A percentile compares a stretch with the other conserved stretches of the same genome.
These are phyloP conservation scores for Sclerotinia spermophila DNA, from an alignment of 2,329 filamentous ascomycete species.

Conservation along the genomic window DNA sequence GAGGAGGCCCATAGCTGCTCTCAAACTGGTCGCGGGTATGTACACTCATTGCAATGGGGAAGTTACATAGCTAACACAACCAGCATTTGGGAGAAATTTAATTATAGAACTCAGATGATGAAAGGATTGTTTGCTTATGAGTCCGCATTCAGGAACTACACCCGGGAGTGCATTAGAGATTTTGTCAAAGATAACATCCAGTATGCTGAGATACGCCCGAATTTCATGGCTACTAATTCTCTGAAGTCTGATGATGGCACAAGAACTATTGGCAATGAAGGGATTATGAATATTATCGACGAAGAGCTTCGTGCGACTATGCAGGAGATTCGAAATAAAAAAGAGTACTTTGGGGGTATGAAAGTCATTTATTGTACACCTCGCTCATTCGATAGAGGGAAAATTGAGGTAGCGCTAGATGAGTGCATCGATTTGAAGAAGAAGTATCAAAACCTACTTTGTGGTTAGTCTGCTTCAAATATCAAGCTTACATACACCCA, in stretches of 20 bases:
- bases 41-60: constrained; percentile 13
- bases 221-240: constrained; percentile 61
- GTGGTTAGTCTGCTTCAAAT: constrained; percentile 47
- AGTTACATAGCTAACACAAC: constrained; percentile 22
- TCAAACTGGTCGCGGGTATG: constrained; percentile 53
- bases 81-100: constrained; percentile 59
- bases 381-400: constrained; percentile 49
- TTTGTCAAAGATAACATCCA: constrained; percentile 64
- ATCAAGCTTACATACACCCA: neutral
- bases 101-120: constrained; percentile 66
- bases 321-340: constrained; percentile 39
- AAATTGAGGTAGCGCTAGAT: constrained; percentile 51
- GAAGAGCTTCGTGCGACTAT: constrained; percentile 51
- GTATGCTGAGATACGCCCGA: constrained; percentile 68
- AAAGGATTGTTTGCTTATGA: constrained; percentile 69
- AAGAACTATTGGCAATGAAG: constrained; percentile 49
- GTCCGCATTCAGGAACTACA: constrained; percentile 59
- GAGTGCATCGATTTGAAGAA: constrained; percentile 61
- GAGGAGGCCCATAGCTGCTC: constrained; percentile 53
- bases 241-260: constrained; percentile 57
- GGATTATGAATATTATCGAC: constrained; percentile 59
- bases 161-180: constrained; percentile 54
- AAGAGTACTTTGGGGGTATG: constrained; percentile 55
- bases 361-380: constrained; percentile 72
- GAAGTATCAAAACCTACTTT: constrained; percentile 56